Evolutionary conservation across 805 yeast genomes (phyloP).

Genomic region (Metschnikowia amazonensis): DNA sequence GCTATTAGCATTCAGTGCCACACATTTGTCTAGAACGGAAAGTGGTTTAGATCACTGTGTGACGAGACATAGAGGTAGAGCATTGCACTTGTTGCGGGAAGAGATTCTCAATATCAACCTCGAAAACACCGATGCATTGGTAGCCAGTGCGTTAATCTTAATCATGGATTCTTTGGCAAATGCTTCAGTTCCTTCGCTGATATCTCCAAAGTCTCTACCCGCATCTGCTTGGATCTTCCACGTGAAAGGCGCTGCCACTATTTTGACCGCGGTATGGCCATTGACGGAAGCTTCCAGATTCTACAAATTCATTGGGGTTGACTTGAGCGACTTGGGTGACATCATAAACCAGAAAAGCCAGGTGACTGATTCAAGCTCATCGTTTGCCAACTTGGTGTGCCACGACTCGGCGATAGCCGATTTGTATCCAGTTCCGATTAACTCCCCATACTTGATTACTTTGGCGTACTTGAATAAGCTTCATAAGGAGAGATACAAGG

Average conservation of each 20-base stretch:
- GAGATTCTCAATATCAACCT: slow-evolving; percentile 81
- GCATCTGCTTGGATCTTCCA: slow-evolving; percentile 97
- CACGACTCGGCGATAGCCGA: slow-evolving; percentile 84
- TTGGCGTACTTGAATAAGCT: slow-evolving; percentile 81
- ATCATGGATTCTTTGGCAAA: slow-evolving; percentile 94
- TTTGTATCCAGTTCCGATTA: slow-evolving; percentile 76
- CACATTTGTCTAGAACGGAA: slow-evolving; percentile 78
- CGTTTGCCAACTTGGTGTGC: slow-evolving; percentile 62
- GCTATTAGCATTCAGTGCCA: slow-evolving; percentile 84
- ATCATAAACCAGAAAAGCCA: slow-evolving; percentile 42
- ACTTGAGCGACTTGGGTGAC: slow-evolving; percentile 84
- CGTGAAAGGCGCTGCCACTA: slow-evolving; percentile 95
- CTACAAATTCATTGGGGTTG: slow-evolving; percentile 67
- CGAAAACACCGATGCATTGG: slow-evolving; percentile 88
- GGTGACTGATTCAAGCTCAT: slow-evolving; percentile 19
- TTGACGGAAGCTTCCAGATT: slow-evolving; percentile 45
- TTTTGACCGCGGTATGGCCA: slow-evolving; percentile 95
- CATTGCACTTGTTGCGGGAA: slow-evolving; percentile 72
- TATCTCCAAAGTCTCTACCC: slow-evolving; percentile 59
- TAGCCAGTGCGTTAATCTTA: slow-evolving; percentile 83
- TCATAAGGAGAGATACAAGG: slow-evolving; percentile 74
- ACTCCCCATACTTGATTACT: slow-evolving; percentile 85
- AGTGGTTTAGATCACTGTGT: slow-evolving; percentile 76
- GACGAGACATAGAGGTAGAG: slow-evolving; percentile 83
- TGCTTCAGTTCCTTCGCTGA: slow-evolving; percentile 59